Conservation (phyloP, 2,329 filamentous ascomycete species). For the Phaeosphaeriaceae sp. region DNA sequence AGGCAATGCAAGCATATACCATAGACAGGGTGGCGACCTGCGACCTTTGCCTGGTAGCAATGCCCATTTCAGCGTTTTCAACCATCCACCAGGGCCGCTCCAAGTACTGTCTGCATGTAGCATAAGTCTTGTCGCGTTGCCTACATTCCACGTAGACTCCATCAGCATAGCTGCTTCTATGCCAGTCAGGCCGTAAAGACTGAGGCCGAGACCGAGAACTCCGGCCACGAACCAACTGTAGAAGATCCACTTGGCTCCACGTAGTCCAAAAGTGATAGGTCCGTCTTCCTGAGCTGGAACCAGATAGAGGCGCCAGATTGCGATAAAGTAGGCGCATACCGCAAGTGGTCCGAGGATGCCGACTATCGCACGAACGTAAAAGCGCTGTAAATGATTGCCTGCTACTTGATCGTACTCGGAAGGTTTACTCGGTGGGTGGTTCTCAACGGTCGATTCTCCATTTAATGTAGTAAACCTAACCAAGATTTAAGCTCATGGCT, state of each 20-base stretch:
- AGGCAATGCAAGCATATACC: constrained; percentile 8
- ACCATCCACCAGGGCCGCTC: constrained; percentile 15
- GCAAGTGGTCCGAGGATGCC: constrained; percentile 10
- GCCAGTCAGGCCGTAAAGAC: constrained; percentile 12
- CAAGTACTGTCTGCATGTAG: constrained; percentile 17
- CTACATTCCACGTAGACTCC: constrained; percentile 13
- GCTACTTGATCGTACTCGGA: constrained; percentile 27
- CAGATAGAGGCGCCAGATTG: constrained; percentile 14
- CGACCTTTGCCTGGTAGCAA: background rate
- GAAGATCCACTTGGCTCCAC: constrained; percentile 14
- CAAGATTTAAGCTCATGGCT: background rate
- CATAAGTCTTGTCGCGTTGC: constrained; percentile 12
- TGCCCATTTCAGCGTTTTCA: constrained; percentile 14
- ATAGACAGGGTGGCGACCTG: constrained; percentile 2
- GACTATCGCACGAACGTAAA: constrained; percentile 10
- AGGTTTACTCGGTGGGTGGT: constrained; percentile 13
- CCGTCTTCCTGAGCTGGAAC: background rate
- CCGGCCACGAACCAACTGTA: constrained; percentile 17
- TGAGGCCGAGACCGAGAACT: constrained; percentile 13
- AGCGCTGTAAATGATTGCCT: constrained; percentile 3
- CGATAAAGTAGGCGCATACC: constrained; percentile 10
- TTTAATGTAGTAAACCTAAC: background rate
- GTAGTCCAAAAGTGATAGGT: constrained; percentile 4
- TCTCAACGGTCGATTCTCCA: background rate
- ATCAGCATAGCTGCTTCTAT: constrained; percentile 16